phyloP scores from a whole-genome alignment of 305 asterid genomes.

The Rubia tinctorum region DNA sequence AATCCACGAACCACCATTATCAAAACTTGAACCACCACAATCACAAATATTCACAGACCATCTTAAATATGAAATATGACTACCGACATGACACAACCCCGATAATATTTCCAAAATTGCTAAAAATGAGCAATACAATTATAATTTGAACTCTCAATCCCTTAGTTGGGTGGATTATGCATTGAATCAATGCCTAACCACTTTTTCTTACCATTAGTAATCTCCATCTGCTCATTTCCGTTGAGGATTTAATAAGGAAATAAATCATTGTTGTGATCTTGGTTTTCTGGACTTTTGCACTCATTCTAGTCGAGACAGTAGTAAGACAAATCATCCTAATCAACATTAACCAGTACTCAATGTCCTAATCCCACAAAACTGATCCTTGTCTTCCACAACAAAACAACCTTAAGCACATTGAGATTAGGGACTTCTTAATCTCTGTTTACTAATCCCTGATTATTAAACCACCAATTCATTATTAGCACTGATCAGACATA shows the following conservation, averaged over 20 bases:
- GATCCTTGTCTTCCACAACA: background rate
- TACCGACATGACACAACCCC: too few species aligned
- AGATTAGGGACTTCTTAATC: background rate
- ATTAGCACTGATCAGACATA: background rate
- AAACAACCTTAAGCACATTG: background rate
- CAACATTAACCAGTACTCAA: background rate
- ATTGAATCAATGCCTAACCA: too few species aligned
- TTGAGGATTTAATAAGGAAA: background rate
- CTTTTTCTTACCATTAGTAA: too few species aligned
- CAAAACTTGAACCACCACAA: too few species aligned
- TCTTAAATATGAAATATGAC: too few species aligned
- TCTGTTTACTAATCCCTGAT: background rate
- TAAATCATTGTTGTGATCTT: background rate
- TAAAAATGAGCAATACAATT: too few species aligned
- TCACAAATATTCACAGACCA: too few species aligned
- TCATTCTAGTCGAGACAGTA: background rate
- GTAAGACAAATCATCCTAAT: slow-evolving; percentile 7
- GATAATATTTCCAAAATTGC: too few species aligned
- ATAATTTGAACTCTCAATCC: too few species aligned
- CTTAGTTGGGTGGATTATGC: too few species aligned
- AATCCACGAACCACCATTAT: too few species aligned
- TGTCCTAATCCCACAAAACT: background rate
- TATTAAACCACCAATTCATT: background rate
- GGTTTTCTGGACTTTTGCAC: background rate
- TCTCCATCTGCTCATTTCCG: background rate